Conservation (phyloP, 1,139 yeast species). For the Suhomyces bokatorum region DNA sequence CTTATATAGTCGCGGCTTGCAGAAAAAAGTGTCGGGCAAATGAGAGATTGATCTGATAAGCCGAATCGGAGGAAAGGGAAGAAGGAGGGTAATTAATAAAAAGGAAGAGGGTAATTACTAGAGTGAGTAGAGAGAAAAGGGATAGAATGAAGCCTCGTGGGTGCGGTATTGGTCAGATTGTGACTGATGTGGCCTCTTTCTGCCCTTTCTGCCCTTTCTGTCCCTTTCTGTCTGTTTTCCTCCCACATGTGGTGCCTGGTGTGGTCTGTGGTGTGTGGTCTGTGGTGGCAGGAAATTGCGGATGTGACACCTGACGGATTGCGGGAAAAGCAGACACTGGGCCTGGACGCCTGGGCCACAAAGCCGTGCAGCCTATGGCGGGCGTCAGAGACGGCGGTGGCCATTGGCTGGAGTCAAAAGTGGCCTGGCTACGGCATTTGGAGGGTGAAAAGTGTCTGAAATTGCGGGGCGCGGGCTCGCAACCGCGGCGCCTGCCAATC, state of each 20-base stretch:
- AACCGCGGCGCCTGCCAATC: slow-evolving; percentile 3
- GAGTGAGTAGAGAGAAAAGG: no score
- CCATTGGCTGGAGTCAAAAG: neutral
- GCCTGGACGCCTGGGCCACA: neutral
- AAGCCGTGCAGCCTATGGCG: neutral
- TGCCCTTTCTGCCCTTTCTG: no score
- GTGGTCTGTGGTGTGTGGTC: neutral
- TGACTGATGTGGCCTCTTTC: no score
- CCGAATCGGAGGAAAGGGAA: slow-evolving; percentile 7
- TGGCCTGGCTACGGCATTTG: neutral
- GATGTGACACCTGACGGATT: neutral
- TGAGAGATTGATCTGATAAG: slow-evolving; percentile 11
- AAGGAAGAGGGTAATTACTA: neutral
- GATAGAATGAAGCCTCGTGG: no score
- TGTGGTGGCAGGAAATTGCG: neutral
- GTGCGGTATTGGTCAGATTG: no score
- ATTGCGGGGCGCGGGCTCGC: neutral
- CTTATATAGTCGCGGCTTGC: slow-evolving; percentile 8
- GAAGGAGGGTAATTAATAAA: neutral
- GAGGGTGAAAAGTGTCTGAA: neutral
- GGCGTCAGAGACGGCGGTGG: neutral
- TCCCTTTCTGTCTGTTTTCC: no score
- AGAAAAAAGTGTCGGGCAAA: neutral
- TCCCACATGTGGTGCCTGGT: neutral
- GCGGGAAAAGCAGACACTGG: neutral